Percentiles rank a stretch among this genome's conserved stretches.
phyloP scores from a whole-genome alignment of 805 yeast genomes.

The Maudiozyma turicensis region DNA sequence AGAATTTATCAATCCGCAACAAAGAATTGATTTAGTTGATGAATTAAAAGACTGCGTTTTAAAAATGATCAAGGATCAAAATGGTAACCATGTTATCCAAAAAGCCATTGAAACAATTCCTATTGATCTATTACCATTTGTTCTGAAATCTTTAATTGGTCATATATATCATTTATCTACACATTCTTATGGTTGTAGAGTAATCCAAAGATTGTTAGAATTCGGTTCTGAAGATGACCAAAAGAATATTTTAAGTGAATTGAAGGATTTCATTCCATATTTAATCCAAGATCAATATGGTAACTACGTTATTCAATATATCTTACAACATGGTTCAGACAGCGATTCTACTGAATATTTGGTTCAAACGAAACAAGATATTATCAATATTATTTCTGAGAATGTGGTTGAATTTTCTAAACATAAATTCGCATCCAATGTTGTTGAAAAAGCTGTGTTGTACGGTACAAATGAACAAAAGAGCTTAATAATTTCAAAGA shows the following conservation, averaged over 20 bases:
- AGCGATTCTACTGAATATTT: conserved; percentile 32
- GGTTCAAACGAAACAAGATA: conserved; percentile 28
- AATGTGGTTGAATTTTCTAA: conserved; percentile 76
- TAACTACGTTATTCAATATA: conserved; percentile 93
- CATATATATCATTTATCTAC: conserved; percentile 79
- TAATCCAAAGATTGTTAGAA: conserved; percentile 85
- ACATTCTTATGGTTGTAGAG: conserved; percentile 97
- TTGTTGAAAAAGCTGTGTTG: conserved; percentile 86
- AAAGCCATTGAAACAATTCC: conserved; percentile 86
- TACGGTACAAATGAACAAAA: conserved; percentile 60
- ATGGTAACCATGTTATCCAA: conserved; percentile 96
- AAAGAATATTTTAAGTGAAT: conserved; percentile 53
- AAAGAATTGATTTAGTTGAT: conserved; percentile 55
- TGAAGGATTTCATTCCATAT: conserved; percentile 60
- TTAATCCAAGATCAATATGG: conserved; percentile 95
- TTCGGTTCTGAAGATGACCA: conserved; percentile 61
- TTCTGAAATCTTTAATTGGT: conserved; percentile 58
- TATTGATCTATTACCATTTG: conserved; percentile 55
- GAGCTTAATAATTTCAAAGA: conserved; percentile 51
- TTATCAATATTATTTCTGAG: conserved; percentile 59
- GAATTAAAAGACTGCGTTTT: conserved; percentile 60
- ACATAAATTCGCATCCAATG: conserved; percentile 96
- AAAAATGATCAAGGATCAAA: conserved; percentile 82
- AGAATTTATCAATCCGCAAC: conserved; percentile 54
- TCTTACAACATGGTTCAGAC: conserved; percentile 46